Conservation (phyloP, 2,329 filamentous ascomycete genomes). For the Neophaeococcomyces aloes region DNA sequence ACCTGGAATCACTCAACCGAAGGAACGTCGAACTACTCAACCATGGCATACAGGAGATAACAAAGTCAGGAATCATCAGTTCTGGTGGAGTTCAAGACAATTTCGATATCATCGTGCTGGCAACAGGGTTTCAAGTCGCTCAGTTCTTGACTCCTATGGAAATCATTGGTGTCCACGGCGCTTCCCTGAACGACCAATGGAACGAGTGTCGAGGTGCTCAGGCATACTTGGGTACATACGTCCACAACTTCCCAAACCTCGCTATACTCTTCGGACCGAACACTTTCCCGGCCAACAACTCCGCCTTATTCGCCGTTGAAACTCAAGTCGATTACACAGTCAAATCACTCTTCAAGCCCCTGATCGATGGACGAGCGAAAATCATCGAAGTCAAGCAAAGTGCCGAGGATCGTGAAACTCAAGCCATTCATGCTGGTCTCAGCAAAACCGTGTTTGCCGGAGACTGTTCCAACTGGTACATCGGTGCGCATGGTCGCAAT, state of each 20-base stretch:
- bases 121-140: constrained; percentile 28
- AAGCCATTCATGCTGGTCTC: not conserved
- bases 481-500: constrained; percentile 29
- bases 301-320: not conserved
- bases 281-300: no score
- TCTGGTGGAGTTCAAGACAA: not conserved
- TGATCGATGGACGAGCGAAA: not conserved
- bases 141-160: constrained; percentile 28
- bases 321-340: not conserved
- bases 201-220: no score
- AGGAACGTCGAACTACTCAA: constrained; percentile 43
- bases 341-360: not conserved
- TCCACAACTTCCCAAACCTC: no score
- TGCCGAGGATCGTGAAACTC: constrained; percentile 1
- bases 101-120: constrained; percentile 27
- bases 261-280: no score
- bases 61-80: constrained; percentile 3
- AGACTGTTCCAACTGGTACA: constrained; percentile 35
- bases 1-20: constrained; percentile 43
- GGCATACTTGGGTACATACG: no score
- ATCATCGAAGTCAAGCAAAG: constrained; percentile 3
- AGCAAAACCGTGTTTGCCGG: constrained; percentile 27
- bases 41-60: constrained; percentile 7
- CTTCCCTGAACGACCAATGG: no score
- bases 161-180: no score